Evolutionary conservation across 345 rosid genomes (phyloP), one percentile per base, ranked within the genome.

Genomic region (Turnera subulata): DNA sequence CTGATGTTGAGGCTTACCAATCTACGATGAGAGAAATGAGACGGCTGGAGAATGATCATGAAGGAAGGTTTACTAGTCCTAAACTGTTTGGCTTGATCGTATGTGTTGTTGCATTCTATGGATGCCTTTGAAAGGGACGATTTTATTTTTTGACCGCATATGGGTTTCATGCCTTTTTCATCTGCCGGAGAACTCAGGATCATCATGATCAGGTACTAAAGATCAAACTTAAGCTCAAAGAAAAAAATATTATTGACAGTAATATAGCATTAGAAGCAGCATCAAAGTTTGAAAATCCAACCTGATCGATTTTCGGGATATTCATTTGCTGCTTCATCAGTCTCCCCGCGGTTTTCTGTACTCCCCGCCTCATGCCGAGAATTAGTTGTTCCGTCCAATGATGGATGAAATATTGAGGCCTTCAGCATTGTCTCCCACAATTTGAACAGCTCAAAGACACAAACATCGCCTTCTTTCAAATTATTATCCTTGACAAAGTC

Each of bases 381-480:
- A 37, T n/a, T n/a, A n/a, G n/a, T n/a, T n/a, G n/a, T n/a, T n/a
- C n/a, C n/a, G n/a, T n/a, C n/a, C n/a, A 13, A 37, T 7, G 40
- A 37, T 37, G 24, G 52, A 7, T 50, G 65, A 54, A 54, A 64
- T 18, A 64, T 52, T 17, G 57, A 33, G 13, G 54, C 63, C 26
- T 65, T 65, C 16, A 71, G 53, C 45, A 64, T 45, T 51, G 53
- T 1, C 9, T 61, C 49, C 4, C 48, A 14, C 43, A 6, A 38
- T 24, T 6, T 23, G 11, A 57, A 19, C 39, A 67, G 33, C 50
- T 73, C 77, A 13, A 67, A 73, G 33, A 57, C 49, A 52, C 66
- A 62, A 15, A 54, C 46, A 58, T 73, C 71, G 7, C 73, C 67
- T 29, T n/a, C 62, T 42, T 35, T 26, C 78, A 73, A 56, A 8